Evolutionary conservation across 345 rosid genomes (phyloP), one percentile per base, ranked within the genome.

Genomic region (Limnanthes douglasii): DNA sequence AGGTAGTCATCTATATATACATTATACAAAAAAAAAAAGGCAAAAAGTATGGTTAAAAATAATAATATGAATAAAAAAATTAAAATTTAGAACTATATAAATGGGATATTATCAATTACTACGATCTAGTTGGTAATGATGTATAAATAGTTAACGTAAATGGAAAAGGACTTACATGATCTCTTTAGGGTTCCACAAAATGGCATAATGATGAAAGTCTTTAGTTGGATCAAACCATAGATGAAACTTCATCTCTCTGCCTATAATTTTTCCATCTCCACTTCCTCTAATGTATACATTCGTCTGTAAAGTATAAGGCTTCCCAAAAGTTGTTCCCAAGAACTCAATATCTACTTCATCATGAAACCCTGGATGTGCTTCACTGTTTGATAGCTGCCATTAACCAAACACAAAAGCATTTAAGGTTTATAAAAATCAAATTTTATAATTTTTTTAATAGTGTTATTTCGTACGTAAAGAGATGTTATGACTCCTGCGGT

Each of bases 331-430:
- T 40, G 95, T 88, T 46, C 97, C 97, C 2, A 88, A 64, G 53
- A 88, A 88, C 42, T 88, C 97, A 21, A 83, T 76, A 63, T 88
- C 97, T 53, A 88, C 97, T 39, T 88, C 97, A 48, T 88, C 97
- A 56, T 79, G 95, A 46, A 45, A 64, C 2, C 93, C 92, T 3
- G 90, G 95, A 59, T 83, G 95, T 27, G 72, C 94, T 55, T 88
- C 94, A 44, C 37, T 61, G 46, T 88, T 88, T 38, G 97, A 88
- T 21, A 88, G 76, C 95, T 88, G 61, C 57, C 45, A 23, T 31
- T 15, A 21, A 32, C 11, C 9, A 11, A 12, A 31, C 19, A 35
- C 31, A 48, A 27, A 12, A 15, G 37, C 37, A 46, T 2, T 41
- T 22, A 41, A 29, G n/a, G 15, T 28, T 21, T 28, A 21, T 17